Base-by-base conservation (phyloP, 1,284 basidiomycete species). In the Takashimella tepidaria region DNA sequence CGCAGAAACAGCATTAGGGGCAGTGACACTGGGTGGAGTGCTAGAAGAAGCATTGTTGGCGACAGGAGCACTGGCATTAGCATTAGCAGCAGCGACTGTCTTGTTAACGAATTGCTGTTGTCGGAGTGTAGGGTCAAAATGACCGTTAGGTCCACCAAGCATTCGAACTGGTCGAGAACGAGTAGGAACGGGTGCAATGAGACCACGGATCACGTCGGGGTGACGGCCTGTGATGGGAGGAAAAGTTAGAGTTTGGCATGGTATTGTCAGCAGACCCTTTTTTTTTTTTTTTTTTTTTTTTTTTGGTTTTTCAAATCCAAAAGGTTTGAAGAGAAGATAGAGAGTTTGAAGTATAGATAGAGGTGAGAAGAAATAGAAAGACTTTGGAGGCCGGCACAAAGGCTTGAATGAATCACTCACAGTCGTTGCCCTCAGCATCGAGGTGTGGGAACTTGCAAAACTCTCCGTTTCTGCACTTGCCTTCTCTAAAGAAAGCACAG, bases 401-500 rank as follows among this genome's bases (percentile, higher is more conserved):
- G n/a, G n/a, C n/a, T n/a, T n/a, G 42, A 13, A 23, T 31, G 12
- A 25, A 21, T 19, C 10, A 63, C 66, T 62, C 47, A 66, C 60
- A 60, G 53, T 76, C 74, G 51, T 68, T 72, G 41, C 73, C 73
- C 46, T 73, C 67, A 21, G 67, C 59, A 51, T 72, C 68, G 20
- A 76, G 55, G 55, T 76, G 74, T 31, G 74, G 74, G 67, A 76
- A 76, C 60, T 74, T 76, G 64, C 74, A 76, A 61, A 66, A 72
- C 48, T 75, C 72, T 27, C 70, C 71, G 57, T 75, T 76, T 54
- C 72, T 64, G 58, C 74, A 76, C 59, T 76, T 76, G 51, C 61
- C 68, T 57, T 73, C 69, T 16, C 53, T 59, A 64, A 72, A 76
- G 58, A 76, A 76, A 48, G 69, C 70, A 45, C 74, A 76, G 0